Percentiles rank a stretch among this genome's conserved stretches.
These are phyloP conservation scores for Medicago arabica DNA, from an alignment of 306 rosid species.

Conservation along the genomic window DNA sequence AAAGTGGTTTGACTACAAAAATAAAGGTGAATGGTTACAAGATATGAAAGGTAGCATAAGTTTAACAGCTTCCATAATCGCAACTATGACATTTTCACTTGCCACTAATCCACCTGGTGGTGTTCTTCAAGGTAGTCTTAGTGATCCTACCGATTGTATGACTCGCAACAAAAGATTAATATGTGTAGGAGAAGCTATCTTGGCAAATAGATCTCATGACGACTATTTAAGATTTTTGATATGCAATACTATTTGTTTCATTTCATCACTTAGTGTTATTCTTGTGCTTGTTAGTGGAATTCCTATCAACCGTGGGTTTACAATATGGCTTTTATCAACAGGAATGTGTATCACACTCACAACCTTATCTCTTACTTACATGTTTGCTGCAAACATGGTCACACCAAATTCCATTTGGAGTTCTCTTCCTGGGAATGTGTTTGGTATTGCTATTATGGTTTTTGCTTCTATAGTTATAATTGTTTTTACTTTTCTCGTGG, in stretches of 20 bases:
- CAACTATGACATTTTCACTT: constrained; percentile 21
- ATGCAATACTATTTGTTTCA: constrained; percentile 13
- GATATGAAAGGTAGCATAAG: constrained; percentile 17
- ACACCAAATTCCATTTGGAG: not conserved
- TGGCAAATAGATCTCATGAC: not conserved
- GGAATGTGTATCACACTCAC: constrained; percentile 1
- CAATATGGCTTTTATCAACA: constrained; percentile 10
- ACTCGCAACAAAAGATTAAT: no score
- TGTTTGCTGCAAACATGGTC: not conserved
- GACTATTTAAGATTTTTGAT: not conserved
- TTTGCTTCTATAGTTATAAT: not conserved
- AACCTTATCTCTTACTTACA: not conserved
- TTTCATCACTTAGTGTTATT: not conserved
- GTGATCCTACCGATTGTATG: no score
- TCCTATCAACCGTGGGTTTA: not conserved
- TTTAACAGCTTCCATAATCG: constrained; percentile 14
- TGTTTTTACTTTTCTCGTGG: not conserved
- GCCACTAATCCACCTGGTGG: constrained; percentile 31
- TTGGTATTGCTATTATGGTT: not conserved
- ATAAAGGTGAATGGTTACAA: not conserved
- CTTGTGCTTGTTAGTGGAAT: constrained; percentile 37
- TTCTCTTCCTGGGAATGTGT: no score
- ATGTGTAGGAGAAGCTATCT: not conserved
- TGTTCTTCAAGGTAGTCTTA: not conserved
- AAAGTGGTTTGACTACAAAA: not conserved